Base-by-base conservation (phyloP, 2,329 filamentous ascomycete genomes). In the Aspergillus sp. region DNA sequence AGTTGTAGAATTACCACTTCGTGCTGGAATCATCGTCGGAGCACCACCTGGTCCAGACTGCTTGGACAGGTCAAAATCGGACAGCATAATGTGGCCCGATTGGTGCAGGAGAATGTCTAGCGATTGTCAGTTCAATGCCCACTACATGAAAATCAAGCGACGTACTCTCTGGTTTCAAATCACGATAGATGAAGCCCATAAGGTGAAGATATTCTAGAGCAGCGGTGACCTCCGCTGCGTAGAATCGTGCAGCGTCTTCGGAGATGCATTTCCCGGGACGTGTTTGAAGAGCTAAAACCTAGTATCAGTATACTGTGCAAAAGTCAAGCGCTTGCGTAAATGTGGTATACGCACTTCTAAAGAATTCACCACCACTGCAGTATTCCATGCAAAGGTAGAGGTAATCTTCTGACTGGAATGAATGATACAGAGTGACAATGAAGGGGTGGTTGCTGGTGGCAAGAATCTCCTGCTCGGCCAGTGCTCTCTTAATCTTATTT, bases 321-420 rank as follows among this genome's bases (percentile, higher is more conserved):
- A 19, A 19, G 19, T 19, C 19, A 19, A 19, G 19, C 2, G 19
- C 19, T 19, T 19, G 19, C 19, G 19, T 19, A 2, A 7, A 31
- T 19, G 33, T 29, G 28, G 7, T 26, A 44, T 33, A 54, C 65
- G 43, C 58, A 76, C 73, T 74, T 66, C 93, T 79, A 76, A 98
- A 98, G 73, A 98, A 98, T 69, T 98, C 93, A 49, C 93, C 93
- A 53, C 93, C 93, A 58, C 90, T 97, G 76, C 93, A 98, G 66
- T 98, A 98, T 69, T 98, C 93, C 93, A 98, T 98, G 67, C 93
- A 98, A n/a, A 98, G 78, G 64, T 98, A 98, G 34, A 98, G 78
- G 69, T 97, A 90, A 55, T 98, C 93, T 66, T 98, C 93, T 1
- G 93, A 98, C 68, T 98, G 93, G 77, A 98, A 98, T 0, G 91